Conservation (phyloP, 768 basidiomycete genomes). For the Suillus plorans region DNA sequence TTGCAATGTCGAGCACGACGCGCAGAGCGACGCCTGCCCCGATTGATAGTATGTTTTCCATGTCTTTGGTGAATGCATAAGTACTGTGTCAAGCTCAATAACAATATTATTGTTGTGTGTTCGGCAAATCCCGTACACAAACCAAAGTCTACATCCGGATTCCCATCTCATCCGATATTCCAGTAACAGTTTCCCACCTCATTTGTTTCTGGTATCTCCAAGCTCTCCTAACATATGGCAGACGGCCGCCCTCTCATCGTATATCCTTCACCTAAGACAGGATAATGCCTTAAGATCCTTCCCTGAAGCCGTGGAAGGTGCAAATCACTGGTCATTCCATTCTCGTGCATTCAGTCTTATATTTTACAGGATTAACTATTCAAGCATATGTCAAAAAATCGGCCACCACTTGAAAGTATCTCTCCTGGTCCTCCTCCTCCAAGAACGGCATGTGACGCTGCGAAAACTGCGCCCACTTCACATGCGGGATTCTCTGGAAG, state of each 20-base stretch:
- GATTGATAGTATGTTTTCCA: slow-evolving; percentile 74
- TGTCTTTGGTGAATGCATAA: slow-evolving; percentile 28
- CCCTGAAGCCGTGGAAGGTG: background rate
- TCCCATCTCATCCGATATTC: background rate
- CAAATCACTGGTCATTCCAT: background rate
- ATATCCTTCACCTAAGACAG: background rate
- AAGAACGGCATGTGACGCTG: slow-evolving; percentile 39
- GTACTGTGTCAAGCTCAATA: background rate
- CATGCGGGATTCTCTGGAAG: slow-evolving; percentile 24
- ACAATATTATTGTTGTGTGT: background rate
- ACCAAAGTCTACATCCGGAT: background rate
- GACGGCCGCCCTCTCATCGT: background rate
- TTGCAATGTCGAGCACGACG: slow-evolving; percentile 54
- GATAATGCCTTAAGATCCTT: background rate
- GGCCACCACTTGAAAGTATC: slow-evolving; percentile 37
- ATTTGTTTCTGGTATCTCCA: background rate
- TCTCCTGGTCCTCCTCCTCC: slow-evolving; percentile 38
- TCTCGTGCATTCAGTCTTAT: background rate
- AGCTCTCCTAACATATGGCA: background rate
- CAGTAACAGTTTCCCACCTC: background rate
- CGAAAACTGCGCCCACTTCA: slow-evolving; percentile 29
- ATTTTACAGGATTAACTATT: background rate
- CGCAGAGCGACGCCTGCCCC: slow-evolving; percentile 66
- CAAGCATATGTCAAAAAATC: slow-evolving; percentile 28
- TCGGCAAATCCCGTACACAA: background rate